Conservation (phyloP, 345 rosid genomes). For the Pugionium dolabratum region DNA sequence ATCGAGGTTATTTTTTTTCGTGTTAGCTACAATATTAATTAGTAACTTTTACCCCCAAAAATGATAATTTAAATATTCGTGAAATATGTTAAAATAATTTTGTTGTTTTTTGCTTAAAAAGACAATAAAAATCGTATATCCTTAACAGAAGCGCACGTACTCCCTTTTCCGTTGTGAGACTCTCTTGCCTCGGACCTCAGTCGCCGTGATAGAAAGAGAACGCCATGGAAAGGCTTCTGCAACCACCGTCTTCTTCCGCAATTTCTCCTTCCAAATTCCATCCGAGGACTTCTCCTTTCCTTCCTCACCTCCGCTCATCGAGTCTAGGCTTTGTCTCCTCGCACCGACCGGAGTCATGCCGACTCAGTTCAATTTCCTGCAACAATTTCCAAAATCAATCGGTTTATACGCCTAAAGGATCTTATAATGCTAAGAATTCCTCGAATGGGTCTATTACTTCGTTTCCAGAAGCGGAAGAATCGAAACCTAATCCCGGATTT, state of each 20-base stretch:
- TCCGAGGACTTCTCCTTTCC: slow-evolving; percentile 41
- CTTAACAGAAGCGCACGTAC: slow-evolving; percentile 31
- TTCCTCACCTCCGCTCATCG: slow-evolving; percentile 47
- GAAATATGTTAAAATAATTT: background rate
- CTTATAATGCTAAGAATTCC: slow-evolving; percentile 21
- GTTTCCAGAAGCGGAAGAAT: slow-evolving; percentile 37
- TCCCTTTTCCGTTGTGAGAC: slow-evolving; percentile 13
- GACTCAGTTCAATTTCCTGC: slow-evolving; percentile 47
- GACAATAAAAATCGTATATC: slow-evolving; percentile 21
- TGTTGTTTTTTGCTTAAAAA: no score
- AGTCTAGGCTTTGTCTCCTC: slow-evolving; percentile 39
- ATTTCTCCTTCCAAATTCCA: slow-evolving; percentile 46
- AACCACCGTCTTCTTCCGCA: slow-evolving; percentile 56
- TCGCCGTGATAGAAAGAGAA: slow-evolving; percentile 23
- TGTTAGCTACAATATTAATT: background rate
- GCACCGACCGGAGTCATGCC: slow-evolving; percentile 43
- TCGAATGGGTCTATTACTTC: slow-evolving; percentile 20
- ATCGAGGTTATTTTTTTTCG: background rate
- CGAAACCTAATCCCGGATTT: slow-evolving; percentile 37
- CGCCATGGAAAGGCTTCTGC: slow-evolving; percentile 94
- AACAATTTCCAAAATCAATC: slow-evolving; percentile 41
- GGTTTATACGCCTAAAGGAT: slow-evolving; percentile 13
- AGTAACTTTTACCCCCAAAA: background rate
- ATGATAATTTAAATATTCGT: background rate
- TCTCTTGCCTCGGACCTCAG: slow-evolving; percentile 12